phyloP scores from a whole-genome alignment of 2,329 filamentous ascomycete species.

The Pestalotiopsis sp. region DNA sequence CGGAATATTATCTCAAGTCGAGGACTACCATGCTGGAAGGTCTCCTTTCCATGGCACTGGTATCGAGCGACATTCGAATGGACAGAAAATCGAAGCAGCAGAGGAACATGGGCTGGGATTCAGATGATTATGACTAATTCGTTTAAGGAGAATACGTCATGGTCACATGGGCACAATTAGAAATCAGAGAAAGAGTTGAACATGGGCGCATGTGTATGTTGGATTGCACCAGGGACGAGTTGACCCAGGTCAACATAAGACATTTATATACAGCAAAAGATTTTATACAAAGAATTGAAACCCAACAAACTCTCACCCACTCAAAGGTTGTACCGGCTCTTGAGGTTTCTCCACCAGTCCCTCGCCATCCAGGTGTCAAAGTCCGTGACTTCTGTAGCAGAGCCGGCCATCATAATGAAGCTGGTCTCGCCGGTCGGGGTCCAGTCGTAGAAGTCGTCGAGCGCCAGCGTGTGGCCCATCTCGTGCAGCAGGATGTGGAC shows the following conservation, averaged over 20 bases:
- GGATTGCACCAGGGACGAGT: neutral
- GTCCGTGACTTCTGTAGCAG: conserved; percentile 43
- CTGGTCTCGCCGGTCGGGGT: conserved; percentile 40
- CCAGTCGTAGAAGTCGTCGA: conserved; percentile 45
- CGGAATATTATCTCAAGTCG: neutral
- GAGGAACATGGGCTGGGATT: neutral
- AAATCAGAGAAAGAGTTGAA: neutral
- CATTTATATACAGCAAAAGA: neutral
- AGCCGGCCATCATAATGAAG: conserved; percentile 50
- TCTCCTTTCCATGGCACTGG: neutral
- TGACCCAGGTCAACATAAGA: neutral
- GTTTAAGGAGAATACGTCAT: too few relatives aligned
- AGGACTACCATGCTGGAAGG: neutral
- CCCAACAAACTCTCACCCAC: neutral
- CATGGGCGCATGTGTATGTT: neutral
- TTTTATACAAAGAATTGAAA: neutral
- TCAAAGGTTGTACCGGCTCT: conserved; percentile 2
- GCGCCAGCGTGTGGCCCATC: conserved; percentile 46
- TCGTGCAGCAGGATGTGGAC: conserved; percentile 51
- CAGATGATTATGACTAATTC: too few relatives aligned
- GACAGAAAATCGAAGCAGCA: neutral
- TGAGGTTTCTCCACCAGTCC: conserved; percentile 42
- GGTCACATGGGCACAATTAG: neutral
- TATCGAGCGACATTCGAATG: neutral
- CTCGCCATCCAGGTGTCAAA: conserved; percentile 53